Evolutionary conservation across 345 rosid species (phyloP).

Genomic region (Ceriops decandra): DNA sequence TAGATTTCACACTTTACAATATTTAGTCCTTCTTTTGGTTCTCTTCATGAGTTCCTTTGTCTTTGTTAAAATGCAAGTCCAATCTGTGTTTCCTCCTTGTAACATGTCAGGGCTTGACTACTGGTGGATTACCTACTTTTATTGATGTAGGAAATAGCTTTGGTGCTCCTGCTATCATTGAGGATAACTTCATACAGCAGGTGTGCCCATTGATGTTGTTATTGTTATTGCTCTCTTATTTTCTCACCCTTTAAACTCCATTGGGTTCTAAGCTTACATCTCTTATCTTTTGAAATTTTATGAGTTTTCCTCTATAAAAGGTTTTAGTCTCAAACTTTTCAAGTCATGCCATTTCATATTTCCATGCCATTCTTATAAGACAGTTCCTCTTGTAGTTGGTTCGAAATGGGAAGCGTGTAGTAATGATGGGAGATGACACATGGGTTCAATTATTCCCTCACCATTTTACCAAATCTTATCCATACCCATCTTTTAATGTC

Average conservation of each 20-base stretch:
- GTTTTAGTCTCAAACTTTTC: not conserved
- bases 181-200: slow-evolving; percentile 81
- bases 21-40: not conserved
- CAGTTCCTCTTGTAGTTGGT: slow-evolving; percentile 40
- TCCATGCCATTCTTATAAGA: not conserved
- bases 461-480: slow-evolving; percentile 79
- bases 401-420: slow-evolving; percentile 70
- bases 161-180: slow-evolving; percentile 90
- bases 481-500: slow-evolving; percentile 90
- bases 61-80: not conserved
- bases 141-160: slow-evolving; percentile 90
- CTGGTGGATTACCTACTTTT: slow-evolving; percentile 94
- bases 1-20: not conserved
- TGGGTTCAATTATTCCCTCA: slow-evolving; percentile 89
- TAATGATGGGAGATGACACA: slow-evolving; percentile 97
- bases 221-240: not conserved
- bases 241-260: not conserved
- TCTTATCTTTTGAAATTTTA: not conserved
- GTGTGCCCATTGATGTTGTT: slow-evolving; percentile 25
- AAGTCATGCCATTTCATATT: not conserved
- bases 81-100: not conserved
- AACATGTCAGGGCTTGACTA: slow-evolving; percentile 67
- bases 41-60: not conserved
- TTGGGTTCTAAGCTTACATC: not conserved
- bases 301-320: not conserved